A percentile compares a stretch with the other conserved stretches of the same genome.
These are phyloP conservation scores for Collariella sp. DNA, from an alignment of 495 filamentous ascomycete genomes.

Conservation along the genomic window DNA sequence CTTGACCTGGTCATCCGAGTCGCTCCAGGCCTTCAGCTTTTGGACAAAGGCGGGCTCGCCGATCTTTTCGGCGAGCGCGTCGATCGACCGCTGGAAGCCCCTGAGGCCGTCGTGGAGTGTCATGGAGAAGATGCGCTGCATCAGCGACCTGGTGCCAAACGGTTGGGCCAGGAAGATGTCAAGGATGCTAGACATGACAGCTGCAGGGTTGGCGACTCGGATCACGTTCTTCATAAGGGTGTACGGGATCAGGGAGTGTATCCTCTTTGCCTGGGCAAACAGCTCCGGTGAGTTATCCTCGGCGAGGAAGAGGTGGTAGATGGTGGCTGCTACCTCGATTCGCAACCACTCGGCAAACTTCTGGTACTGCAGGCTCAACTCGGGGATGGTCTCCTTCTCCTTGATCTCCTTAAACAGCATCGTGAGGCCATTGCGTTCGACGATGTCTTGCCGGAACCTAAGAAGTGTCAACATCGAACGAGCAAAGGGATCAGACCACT, in stretches of 20 bases:
- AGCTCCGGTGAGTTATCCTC: constrained; percentile 96
- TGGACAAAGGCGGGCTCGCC: constrained; percentile 67
- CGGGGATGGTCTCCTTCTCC: constrained; percentile 73
- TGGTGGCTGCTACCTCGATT: constrained; percentile 92
- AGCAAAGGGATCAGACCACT: not conserved
- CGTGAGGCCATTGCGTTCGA: constrained; percentile 69
- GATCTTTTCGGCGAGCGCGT: constrained; percentile 63
- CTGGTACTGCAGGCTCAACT: constrained; percentile 88
- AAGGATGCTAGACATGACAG: constrained; percentile 85
- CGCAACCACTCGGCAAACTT: constrained; percentile 98
- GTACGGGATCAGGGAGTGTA: constrained; percentile 91
- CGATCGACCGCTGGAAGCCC: constrained; percentile 74
- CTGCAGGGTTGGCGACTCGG: constrained; percentile 88
- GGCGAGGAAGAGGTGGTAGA: constrained; percentile 95
- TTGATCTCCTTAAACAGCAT: constrained; percentile 89
- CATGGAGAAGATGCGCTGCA: constrained; percentile 88
- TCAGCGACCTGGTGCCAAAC: constrained; percentile 76
- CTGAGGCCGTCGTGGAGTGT: constrained; percentile 85
- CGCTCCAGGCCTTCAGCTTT: constrained; percentile 71
- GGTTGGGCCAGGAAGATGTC: constrained; percentile 95
- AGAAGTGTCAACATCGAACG: not conserved
- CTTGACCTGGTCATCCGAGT: constrained; percentile 66
- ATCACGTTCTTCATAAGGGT: constrained; percentile 92
- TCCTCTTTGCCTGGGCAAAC: constrained; percentile 86
- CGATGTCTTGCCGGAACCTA: constrained; percentile 50